Evolutionary conservation across 495 filamentous ascomycete species (phyloP), one percentile per base, ranked within the genome.

Genomic region (Aspergillus indologenus): DNA sequence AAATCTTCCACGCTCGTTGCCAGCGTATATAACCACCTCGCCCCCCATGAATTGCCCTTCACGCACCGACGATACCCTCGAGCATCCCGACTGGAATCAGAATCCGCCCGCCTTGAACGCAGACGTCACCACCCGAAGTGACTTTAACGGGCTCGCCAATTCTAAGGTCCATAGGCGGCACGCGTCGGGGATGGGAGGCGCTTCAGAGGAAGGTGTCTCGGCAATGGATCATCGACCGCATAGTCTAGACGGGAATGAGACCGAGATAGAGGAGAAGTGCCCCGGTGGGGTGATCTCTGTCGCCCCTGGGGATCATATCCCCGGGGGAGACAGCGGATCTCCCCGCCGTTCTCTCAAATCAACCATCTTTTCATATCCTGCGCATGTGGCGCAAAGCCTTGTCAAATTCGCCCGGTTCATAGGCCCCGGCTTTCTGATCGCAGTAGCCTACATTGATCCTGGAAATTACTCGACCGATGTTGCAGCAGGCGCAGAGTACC

Each of bases 391-490:
- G 5, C 73, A 65, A 22, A 74, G 50, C 15, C 45, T 92, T 42
- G 46, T 77, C 56, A 92, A 85, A 31, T 94, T 89, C 65, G 72
- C 71, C 56, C 85, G 84, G 59, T 96, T 96, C 67, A 75, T 96
- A 48, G 92, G 92, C 0, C 92, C 92, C 14, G 91, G 91, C 1
- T 92, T 96, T 70, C 82, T 96, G 73, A 82, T 93, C 56, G 83
- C 88, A 17, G 89, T 92, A 45, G 88, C 88, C 19, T 84, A 87
- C 74, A 90, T 93, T 63, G 89, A 93, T 60, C 89, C 89, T 8
- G 89, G 89, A 53, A 95, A 95, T 71, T 93, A 93, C 71, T 82
- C 90, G 4, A 93, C 90, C 26, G 90, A 92, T 72, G 87, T 92
- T 53, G 83, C 88, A 31, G 90, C 87, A 44, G 87, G 87, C 59